Base-by-base conservation (phyloP, 169 alveolate species). In the Plasmodium sp. region DNA sequence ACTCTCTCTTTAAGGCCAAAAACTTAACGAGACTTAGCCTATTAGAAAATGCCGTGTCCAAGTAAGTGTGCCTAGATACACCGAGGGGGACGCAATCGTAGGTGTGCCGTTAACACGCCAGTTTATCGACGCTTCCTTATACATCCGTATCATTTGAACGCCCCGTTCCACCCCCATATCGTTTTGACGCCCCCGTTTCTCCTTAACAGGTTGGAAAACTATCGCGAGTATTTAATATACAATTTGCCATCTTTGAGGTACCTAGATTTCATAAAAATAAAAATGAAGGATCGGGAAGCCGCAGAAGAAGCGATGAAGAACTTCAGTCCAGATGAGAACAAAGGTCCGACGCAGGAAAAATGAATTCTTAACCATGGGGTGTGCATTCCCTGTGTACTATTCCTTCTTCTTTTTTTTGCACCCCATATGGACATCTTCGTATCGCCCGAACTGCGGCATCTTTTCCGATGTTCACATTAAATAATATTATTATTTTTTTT, bases 161-260 rank as follows among this genome's bases (percentile, higher is more conserved):
- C 5, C 43, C 77, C 39, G 0, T 22, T 67, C 41, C 12, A 3
- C 27, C 7, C 2, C 77, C 14, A 2, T 27, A 67, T 27, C 39
- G 9, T 67, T 67, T 10, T 12, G n/a, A 67, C n/a, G 1, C 39
- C n/a, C 41, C 31, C 34, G 2, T 73, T 43, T 58, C 36, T 43
- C 58, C 48, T 74, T 51, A 67, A 80, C 81, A 85, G 95, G 22
- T 84, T 95, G 48, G 97, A 97, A 58, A 92, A 95, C 84, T 97
- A 96, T 91, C 85, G 97, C 43, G 95, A 91, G 51, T 97, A 88
- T 56, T 83, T 97, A 77, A 74, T 96, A 33, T 92, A 74, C 92
- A 82, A 97, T 77, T 77, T 96, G 14, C 98, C 98, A 31, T 79
- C 94, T 5, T 91, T 97, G 88, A 95, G 96, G 9, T 96, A 96